Evolutionary conservation across 192 early-diverging fungal species (phyloP), one percentile per base, ranked within the genome.

Genomic region (Coemansia sp.): DNA sequence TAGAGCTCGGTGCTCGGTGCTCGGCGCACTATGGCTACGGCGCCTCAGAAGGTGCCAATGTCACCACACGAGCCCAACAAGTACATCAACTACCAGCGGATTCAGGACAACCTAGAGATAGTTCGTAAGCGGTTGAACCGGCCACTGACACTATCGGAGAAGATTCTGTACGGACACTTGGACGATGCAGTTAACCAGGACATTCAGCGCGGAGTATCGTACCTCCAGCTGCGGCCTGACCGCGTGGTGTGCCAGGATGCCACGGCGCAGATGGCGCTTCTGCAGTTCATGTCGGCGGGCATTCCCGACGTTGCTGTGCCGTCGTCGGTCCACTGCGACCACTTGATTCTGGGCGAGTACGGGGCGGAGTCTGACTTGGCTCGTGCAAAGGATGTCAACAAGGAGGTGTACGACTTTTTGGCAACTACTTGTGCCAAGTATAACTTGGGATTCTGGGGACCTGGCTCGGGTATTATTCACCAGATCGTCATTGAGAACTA

Each of bases 401-500:
- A 91, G 72, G 97, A 99, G 78, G 95, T 98, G 65, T 99, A 94
- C 82, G 93, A 97, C 77, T 99, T 93, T 72, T 90, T 89, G 76
- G 89, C 87, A 74, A 92, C 86, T 77, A 91, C 91, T 70, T 86
- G 91, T 27, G 89, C 90, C 24, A 96, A 95, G 86, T 99, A 98
- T 83, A 95, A 94, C 49, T 93, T 99, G 78, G 91, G 90, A 43
- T 98, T 99, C 85, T 99, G 97, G 97, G 88, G 87, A 71, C 97
- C 97, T 0, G 97, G 97, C 55, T 93, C 92, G 74, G 97, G 92
- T 63, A 99, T 99, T 76, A 99, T 99, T 80, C 97, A 99, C 84
- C 97, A 99, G 86, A 94, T 99, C 65, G 96, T 99, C 36, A 87
- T 99, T 44, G 97, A 99, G 74, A 99, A 99, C 85, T 99, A 99